Conservation (phyloP, 768 basidiomycete genomes). For the Suillus sp. region DNA sequence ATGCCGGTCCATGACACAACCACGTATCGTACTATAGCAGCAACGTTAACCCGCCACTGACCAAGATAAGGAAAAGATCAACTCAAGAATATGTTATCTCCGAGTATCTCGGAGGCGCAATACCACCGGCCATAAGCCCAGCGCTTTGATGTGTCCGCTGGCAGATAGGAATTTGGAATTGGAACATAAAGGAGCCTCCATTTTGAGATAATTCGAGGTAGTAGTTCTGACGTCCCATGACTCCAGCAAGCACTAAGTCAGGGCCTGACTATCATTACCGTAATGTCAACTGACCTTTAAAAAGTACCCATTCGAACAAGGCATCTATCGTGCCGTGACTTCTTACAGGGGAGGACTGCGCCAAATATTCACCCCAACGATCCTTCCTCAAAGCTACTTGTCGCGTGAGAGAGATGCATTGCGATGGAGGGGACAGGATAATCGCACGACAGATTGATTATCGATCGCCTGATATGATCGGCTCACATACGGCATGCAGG, state of each 20-base stretch:
- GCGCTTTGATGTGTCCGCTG: not conserved
- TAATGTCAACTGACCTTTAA: not conserved
- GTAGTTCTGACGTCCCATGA: not conserved
- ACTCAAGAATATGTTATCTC: not conserved
- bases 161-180: not conserved
- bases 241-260: not conserved
- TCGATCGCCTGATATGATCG: not conserved
- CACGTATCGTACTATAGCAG: not conserved
- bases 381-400: not conserved
- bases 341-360: not conserved
- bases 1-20: not conserved
- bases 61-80: not conserved
- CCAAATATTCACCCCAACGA: not conserved
- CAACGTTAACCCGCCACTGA: not conserved
- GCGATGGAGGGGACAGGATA: not conserved
- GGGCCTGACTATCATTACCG: too few species aligned
- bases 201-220: not conserved
- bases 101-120: not conserved
- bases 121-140: not conserved
- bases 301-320: not conserved
- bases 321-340: not conserved
- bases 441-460: not conserved
- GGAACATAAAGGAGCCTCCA: constrained; percentile 2
- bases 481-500: not conserved
- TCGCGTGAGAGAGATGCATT: not conserved